Conservation (phyloP, 495 filamentous ascomycete genomes). For the Corynascus novoguineensis region DNA sequence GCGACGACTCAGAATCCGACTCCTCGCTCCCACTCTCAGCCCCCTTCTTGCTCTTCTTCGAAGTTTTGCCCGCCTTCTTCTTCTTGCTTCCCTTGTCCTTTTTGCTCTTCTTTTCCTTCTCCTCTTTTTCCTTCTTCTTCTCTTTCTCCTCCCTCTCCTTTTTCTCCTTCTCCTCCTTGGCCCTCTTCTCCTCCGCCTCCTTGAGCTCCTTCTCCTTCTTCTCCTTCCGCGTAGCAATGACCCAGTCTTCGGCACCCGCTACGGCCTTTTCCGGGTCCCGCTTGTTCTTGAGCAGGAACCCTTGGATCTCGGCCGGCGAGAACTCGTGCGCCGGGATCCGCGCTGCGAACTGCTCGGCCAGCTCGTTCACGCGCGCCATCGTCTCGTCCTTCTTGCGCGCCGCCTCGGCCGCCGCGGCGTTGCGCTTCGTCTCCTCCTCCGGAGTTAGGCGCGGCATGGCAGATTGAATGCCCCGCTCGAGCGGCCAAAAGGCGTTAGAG, state of each 20-base stretch:
- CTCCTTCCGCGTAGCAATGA: constrained; percentile 51
- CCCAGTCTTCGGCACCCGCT: constrained; percentile 52
- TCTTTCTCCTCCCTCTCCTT: constrained; percentile 31
- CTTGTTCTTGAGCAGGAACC: constrained; percentile 66
- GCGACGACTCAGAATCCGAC: constrained; percentile 2
- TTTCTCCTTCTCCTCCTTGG: constrained; percentile 33
- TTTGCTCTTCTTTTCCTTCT: constrained; percentile 26
- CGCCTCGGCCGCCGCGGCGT: constrained; percentile 29
- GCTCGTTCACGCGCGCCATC: constrained; percentile 27
- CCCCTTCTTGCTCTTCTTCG: constrained; percentile 11
- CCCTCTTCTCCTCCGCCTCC: constrained; percentile 41
- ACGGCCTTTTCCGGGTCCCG: constrained; percentile 55
- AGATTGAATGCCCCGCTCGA: constrained; percentile 2
- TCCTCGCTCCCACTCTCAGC: background rate
- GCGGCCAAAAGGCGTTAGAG: background rate
- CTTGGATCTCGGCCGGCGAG: constrained; percentile 73
- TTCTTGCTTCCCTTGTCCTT: constrained; percentile 22
- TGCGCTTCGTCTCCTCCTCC: constrained; percentile 32
- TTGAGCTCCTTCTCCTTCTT: constrained; percentile 51
- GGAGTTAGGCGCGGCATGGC: constrained; percentile 8
- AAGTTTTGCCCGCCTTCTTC: constrained; percentile 13
- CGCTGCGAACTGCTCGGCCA: constrained; percentile 54
- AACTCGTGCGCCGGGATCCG: constrained; percentile 59
- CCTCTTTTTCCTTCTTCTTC: constrained; percentile 22
- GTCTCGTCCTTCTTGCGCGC: constrained; percentile 33